Evolutionary conservation across 1,284 basidiomycete species (phyloP), one percentile per base, ranked within the genome.

Genomic region (Pascua sp.): DNA sequence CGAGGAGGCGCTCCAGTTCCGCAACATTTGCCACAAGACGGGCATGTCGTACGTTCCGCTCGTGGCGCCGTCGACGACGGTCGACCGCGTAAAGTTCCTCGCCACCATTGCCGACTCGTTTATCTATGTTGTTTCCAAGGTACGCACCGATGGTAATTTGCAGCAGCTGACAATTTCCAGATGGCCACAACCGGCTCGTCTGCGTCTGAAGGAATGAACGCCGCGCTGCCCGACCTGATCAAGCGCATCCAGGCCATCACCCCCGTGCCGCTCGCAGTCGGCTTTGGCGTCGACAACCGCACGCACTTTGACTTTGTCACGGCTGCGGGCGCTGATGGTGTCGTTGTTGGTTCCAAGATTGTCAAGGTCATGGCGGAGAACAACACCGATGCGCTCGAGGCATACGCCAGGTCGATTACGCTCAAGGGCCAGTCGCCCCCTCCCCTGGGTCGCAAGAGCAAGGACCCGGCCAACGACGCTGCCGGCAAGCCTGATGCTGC

Each of bases 121-220:
- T 81, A 92, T 99, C 67, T 99, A 99, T 75, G 87, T 98, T 53
- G 91, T 96, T 11, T 93, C 90, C 41, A 91, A 90, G 81, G 89
- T 89, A 66, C 49, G 78, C 61, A 41, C 24, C 24, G 24, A 3
- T 32, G 24, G 24, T 32, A 7, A 32, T 32, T 32, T 32, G 7
- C 24, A n/a, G 40, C 42, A 40, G 41, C 15, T 44, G 11, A 57
- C 47, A 39, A 17, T 16, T 51, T 15, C 12, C 66, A 96, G 90
- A 98, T 98, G 93, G 95, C 95, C 36, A 95, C 91, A 1, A 98
- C 95, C 1, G 96, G 95, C 43, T 97, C 93, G 4, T 89, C 91
- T 1, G 85, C 86, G 24, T 79, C 81, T 42, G 84, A 85, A 11
- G 82, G 80, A 0, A 85, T 94, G 73, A 92, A 92, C 69, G 80